These are phyloP conservation scores for Panicum miliaceum DNA, from an alignment of 176 grass and related monocot genomes.

Conservation along the genomic window DNA sequence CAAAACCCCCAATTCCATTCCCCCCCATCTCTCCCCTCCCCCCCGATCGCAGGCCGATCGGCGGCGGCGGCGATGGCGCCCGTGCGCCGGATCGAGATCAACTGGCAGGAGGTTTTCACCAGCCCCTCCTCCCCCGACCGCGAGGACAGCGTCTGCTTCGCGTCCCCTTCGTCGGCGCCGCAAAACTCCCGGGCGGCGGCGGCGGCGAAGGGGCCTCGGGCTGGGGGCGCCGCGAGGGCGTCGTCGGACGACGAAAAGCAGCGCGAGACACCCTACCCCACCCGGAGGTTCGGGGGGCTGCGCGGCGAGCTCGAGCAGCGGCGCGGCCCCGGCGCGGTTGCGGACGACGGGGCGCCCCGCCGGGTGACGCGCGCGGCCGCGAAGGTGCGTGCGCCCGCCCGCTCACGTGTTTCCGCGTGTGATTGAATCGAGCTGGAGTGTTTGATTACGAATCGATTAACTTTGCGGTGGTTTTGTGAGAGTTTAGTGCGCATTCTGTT, in stretches of 20 bases:
- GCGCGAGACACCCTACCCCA: not conserved
- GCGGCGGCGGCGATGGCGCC: not conserved
- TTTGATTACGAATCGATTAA: not conserved
- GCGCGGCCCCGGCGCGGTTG: not conserved
- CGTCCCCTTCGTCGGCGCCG: not conserved
- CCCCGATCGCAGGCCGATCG: not conserved
- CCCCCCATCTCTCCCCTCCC: not conserved
- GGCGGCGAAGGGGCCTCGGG: not conserved
- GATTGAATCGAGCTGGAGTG: not conserved
- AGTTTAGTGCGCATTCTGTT: not conserved
- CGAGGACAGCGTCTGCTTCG: not conserved
- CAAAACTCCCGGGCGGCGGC: no score
- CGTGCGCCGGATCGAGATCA: not conserved
- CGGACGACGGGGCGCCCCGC: not conserved
- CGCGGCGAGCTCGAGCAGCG: not conserved
- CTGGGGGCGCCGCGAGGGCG: not conserved
- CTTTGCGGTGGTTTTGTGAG: not conserved
- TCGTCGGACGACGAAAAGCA: not conserved
- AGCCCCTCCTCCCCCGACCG: not conserved
- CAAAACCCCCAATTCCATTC: not conserved
- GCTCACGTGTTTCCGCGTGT: not conserved
- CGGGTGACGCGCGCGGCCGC: not conserved
- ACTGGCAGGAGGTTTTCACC: not conserved
- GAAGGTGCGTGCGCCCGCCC: slow-evolving; percentile 18
- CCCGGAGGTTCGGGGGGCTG: no score